Evolutionary conservation across 495 filamentous ascomycete genomes (phyloP), one percentile per base, ranked within the genome.

Genomic region (Staphylotrichum longicolle): DNA sequence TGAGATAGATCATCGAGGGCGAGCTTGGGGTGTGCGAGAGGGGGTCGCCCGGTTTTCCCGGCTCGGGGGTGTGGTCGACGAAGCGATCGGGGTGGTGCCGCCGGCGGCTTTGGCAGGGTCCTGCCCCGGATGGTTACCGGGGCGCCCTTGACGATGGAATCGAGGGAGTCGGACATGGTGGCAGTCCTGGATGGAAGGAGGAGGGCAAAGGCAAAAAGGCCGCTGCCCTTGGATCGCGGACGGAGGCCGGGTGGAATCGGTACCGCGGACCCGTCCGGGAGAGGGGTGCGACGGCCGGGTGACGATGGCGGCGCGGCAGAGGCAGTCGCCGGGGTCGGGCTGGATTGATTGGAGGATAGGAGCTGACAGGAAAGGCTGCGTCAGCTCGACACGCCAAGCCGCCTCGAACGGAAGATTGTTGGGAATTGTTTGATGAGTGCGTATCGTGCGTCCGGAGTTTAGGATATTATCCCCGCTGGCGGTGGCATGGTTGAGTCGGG

Each of bases 1-100:
- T 99, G 66, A 98, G 84, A 78, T 98, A 99, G 68, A 98, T 96
- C 77, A 97, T 95, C n/a, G 91, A 91, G 50, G 71, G 93, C 35
- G 93, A 91, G 62, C 89, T 93, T 10, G 94, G 93, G 35, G 95
- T 84, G 45, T 86, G 83, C 58, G 87, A 86, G 51, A 91, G 80
- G 44, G 93, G 93, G 72, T 96, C 89, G 66, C 77, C 69, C 74
- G 82, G 62, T 73, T 82, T 74, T 75, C 70, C 60, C 70, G 74
- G 72, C 58, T 74, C 68, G 50, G 77, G 64, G 77, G 37, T 2
- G 54, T 11, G 40, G 40, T 70, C 51, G 75, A 71, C 5, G 75
- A 69, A 57, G 66, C 55, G 63, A 76, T 74, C 61, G 69, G 74
- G 66, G 70, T 75, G 54, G 78, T 67, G 62, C 77, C 73, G 68